Evolutionary conservation across 148 eudicot genomes (phyloP).

Genomic region (Rhododendron molle): DNA sequence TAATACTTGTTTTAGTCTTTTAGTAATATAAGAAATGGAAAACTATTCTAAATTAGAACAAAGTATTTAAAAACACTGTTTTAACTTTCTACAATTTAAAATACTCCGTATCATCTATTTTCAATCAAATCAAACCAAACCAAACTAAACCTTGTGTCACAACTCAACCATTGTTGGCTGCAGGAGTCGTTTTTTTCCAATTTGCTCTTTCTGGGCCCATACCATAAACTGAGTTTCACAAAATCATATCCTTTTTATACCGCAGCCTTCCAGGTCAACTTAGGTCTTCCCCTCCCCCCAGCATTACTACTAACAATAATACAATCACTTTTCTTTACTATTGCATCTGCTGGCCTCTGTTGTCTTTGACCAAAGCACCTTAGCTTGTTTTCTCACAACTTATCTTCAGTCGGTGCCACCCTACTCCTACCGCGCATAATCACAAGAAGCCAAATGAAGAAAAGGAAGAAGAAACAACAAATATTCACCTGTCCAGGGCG

Average conservation of each 20-base stretch:
- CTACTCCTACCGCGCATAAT: background rate
- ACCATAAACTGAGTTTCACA: background rate
- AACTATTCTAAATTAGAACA: background rate
- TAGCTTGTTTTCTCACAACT: background rate
- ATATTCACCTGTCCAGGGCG: constrained; percentile 83
- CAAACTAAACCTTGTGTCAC: background rate
- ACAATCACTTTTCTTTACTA: background rate
- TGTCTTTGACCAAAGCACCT: background rate
- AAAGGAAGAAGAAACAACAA: background rate
- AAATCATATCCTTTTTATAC: background rate
- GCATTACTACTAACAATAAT: background rate
- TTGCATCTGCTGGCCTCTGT: background rate
- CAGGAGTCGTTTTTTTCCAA: background rate
- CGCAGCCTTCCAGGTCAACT: background rate
- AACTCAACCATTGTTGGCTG: background rate
- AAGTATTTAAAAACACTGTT: background rate
- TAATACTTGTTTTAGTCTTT: background rate
- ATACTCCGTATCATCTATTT: background rate
- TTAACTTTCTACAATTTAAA: background rate
- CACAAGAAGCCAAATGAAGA: constrained; percentile 1
- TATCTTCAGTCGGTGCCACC: background rate
- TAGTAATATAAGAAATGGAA: background rate
- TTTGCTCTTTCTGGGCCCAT: background rate
- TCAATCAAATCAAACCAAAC: background rate
- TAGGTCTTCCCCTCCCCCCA: background rate